Base-by-base conservation (phyloP, 164 flowering plant genomes). In the Aristolochia contorta region DNA sequence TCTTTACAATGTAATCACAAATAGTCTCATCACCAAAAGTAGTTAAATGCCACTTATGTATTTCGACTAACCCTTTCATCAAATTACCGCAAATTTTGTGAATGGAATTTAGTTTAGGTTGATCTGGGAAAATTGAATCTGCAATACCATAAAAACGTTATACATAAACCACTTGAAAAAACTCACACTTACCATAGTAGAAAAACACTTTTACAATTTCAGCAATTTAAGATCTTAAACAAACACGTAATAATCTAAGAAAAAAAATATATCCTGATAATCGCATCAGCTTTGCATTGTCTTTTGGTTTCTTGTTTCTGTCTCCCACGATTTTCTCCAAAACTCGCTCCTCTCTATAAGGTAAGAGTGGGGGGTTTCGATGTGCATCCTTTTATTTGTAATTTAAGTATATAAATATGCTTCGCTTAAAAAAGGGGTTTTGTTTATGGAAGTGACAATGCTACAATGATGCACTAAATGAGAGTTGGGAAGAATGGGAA, bases 21-120 rank as follows among this genome's bases (percentile, higher is more conserved):
- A 93, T 96, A 69, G 69, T 56, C 54, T 86, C 77, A 70, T 93
- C 96, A 48, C 96, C 84, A 79, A 93, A 93, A 30, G 97, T 84
- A 74, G 78, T 90, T 56, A 95, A 97, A 86, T 93, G 98, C 53
- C 85, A 75, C 43, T 72, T 70, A 68, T 86, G 94, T 73, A 90
- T 69, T 48, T 84, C 72, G 25, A 83, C 72, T 73, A 90, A 66
- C 67, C 90, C 80, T 74, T 93, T 90, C 89, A 90, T 81, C 75
- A 93, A 66, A 68, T 93, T 93, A 33, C 75, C 80, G 59, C 96
- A 86, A 82, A 64, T 83, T 75, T 68, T 82, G 82, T 22, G 81
- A 78, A 60, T 80, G 67, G 19, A n/a, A n/a, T n/a, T n/a, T n/a
- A n/a, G 66, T 65, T 59, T 74, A 80, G 58, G 61, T n/a, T n/a